Evolutionary conservation across 192 early-diverging fungal genomes (phyloP).

Genomic region (Coemansia sp.): DNA sequence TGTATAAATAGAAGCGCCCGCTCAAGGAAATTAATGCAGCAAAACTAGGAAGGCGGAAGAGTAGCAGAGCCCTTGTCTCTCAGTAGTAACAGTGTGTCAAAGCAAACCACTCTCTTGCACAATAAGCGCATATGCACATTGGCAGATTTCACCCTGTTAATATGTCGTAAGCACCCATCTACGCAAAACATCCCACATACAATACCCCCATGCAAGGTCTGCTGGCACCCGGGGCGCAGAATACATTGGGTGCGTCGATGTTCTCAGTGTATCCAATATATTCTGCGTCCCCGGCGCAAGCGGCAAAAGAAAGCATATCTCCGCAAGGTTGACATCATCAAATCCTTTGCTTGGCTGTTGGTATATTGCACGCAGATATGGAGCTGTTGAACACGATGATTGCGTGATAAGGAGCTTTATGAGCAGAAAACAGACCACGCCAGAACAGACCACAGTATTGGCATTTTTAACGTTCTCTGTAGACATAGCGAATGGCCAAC

Average conservation of each 20-base stretch:
- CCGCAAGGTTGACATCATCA: too few species aligned
- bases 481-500: too few species aligned
- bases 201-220: conserved; percentile 1
- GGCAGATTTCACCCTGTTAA: neutral
- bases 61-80: neutral
- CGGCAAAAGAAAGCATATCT: neutral
- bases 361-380: too few species aligned
- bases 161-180: neutral
- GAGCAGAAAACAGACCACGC: too few species aligned
- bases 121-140: neutral
- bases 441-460: too few species aligned
- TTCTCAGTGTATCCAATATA: neutral
- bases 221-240: neutral
- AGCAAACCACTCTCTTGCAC: neutral
- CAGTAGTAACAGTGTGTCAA: neutral
- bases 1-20: conserved; percentile 1
- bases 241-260: neutral
- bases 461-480: too few species aligned
- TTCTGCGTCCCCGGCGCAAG: neutral
- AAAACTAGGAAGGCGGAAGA: neutral
- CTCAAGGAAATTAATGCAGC: neutral
- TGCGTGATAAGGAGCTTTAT: too few species aligned
- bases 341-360: too few species aligned
- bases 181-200: neutral
- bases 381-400: too few species aligned